Evolutionary conservation across 2,329 filamentous ascomycete genomes (phyloP), one percentile per base, ranked within the genome.

Genomic region (Fragosphaeria purpurea): DNA sequence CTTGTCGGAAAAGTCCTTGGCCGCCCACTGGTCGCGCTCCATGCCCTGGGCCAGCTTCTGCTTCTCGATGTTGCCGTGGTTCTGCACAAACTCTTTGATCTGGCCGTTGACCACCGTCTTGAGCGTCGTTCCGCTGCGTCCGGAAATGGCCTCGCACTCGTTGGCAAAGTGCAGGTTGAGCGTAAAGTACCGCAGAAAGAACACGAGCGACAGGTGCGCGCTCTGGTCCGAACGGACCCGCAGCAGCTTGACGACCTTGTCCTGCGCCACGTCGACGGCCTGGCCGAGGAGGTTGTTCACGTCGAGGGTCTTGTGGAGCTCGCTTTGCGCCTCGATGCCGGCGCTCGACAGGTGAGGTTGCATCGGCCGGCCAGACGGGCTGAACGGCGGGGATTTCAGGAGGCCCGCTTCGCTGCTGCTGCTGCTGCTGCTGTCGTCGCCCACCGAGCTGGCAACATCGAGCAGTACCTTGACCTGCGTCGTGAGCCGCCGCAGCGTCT

Each of bases 391-490:
- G 4, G 77, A 80, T 56, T 41, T 61, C 60, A 41, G 61, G 61
- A 30, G 45, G 9, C 44, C 41, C 5, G 35, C 39, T 22, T 22
- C 22, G 22, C 22, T 22, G 13, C 11, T 13, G 34, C 34, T 41
- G 12, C 12, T 32, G 22, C 11, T 34, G 32, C 9, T 12, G 2
- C 45, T 37, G 57, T 65, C 62, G 38, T 74, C 69, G 11, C 77
- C 73, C 47, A 86, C 75, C 10, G 80, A 83, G 63, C 89, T 95
- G 1, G 90, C 93, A 22, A 95, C 86, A 65, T 98, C 93, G 8
- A 98, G 74, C n/a, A 98, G 69, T 8, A 97, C 83, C 65, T 98
- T 98, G 50, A 93, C 86, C 63, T 97, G 91, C 0, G 88, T 90
- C 13, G 88, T 88, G 7, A 96, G 71, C 60, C 93, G 79, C 51